Percentiles rank a stretch among this genome's conserved stretches.
These are phyloP conservation scores for Pyracantha coccinea DNA, from an alignment of 331 rosid species.

Conservation along the genomic window DNA sequence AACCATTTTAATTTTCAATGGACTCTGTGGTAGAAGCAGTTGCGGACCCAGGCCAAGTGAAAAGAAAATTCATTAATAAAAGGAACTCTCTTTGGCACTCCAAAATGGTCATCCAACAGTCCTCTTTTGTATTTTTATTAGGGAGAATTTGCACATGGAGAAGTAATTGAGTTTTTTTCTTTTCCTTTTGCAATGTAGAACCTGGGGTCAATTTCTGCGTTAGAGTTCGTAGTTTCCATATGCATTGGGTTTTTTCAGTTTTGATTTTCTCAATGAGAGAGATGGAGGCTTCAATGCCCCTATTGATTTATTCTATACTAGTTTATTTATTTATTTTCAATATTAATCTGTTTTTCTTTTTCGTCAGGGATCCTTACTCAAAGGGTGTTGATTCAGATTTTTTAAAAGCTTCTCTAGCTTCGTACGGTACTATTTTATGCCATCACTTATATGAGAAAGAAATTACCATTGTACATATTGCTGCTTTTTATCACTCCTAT, in stretches of 20 bases:
- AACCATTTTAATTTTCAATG: background rate
- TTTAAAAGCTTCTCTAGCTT: conserved; percentile 41
- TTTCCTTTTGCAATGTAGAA: background rate
- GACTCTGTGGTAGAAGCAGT: background rate
- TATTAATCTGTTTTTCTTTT: background rate
- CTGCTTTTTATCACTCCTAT: background rate
- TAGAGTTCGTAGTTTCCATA: background rate
- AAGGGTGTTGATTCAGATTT: conserved; percentile 55
- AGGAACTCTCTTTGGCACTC: background rate
- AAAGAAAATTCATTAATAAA: too few relatives aligned
- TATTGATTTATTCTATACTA: background rate
- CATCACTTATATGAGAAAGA: background rate
- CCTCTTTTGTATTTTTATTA: background rate
- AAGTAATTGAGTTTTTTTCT: background rate
- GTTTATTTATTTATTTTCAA: background rate
- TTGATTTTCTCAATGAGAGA: background rate
- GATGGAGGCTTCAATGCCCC: background rate
- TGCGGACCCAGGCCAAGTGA: background rate
- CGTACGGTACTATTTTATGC: conserved; percentile 41
- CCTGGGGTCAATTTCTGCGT: background rate
- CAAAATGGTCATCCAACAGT: background rate
- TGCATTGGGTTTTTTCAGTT: background rate
- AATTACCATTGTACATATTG: background rate
- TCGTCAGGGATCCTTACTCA: conserved; percentile 85
- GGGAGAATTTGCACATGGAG: background rate